phyloP scores from a whole-genome alignment of 768 basidiomycete genomes.

The Dacryopinax primogenitus region DNA sequence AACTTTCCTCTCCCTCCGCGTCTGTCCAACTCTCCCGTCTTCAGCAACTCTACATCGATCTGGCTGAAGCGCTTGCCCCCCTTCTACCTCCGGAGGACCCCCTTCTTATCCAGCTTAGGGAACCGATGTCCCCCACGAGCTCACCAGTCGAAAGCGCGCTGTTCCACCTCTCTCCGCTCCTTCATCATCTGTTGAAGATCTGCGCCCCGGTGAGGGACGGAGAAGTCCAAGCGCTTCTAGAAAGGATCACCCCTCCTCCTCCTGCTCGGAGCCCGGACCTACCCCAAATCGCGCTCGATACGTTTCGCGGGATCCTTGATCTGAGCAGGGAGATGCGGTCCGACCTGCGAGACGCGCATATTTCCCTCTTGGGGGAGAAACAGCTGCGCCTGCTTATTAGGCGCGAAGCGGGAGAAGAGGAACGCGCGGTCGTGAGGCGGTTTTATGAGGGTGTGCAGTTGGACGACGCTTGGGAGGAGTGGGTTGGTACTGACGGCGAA shows the following conservation, averaged over 20 bases:
- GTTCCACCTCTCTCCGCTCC: slow-evolving; percentile 42
- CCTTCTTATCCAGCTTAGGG: slow-evolving; percentile 40
- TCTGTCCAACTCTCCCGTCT: slow-evolving; percentile 48
- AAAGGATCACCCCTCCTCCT: slow-evolving; percentile 27
- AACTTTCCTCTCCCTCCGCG: slow-evolving; percentile 46
- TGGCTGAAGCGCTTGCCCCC: slow-evolving; percentile 26
- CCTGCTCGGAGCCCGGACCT: slow-evolving; percentile 23
- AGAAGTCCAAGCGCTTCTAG: slow-evolving; percentile 37
- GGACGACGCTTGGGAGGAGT: not conserved
- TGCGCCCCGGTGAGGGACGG: slow-evolving; percentile 56
- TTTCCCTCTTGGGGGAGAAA: not conserved
- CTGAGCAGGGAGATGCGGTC: slow-evolving; percentile 51
- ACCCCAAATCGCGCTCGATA: slow-evolving; percentile 39
- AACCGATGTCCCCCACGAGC: slow-evolving; percentile 53
- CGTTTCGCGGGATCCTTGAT: slow-evolving; percentile 36
- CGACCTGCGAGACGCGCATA: not conserved
- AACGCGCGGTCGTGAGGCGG: not conserved
- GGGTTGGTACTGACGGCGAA: not conserved
- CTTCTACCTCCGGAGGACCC: slow-evolving; percentile 47
- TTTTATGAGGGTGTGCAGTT: slow-evolving; percentile 6
- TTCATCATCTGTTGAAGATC: slow-evolving; percentile 41
- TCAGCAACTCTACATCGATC: slow-evolving; percentile 42
- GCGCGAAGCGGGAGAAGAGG: slow-evolving; percentile 5
- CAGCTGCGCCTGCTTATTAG: not conserved
- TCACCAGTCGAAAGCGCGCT: slow-evolving; percentile 49